Evolutionary conservation across 768 basidiomycete genomes (phyloP), one percentile per base, ranked within the genome.

Genomic region (Holtermannia corniformis): DNA sequence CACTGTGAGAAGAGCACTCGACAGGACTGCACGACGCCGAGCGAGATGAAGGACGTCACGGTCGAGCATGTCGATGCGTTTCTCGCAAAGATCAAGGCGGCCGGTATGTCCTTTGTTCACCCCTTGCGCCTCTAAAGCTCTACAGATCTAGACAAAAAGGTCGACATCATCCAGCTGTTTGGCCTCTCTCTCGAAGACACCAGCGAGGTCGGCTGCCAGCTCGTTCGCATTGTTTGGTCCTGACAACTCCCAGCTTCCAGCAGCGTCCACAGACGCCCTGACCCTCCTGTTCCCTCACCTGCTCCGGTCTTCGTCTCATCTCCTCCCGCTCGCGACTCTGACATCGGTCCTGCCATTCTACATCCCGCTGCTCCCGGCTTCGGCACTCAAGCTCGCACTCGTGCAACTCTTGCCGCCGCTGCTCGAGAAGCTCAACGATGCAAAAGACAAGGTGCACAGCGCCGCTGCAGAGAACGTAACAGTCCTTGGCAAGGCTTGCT

Each of bases 81-180:
- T 37, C 56, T 72, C 40, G 43, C 13, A 5, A 61, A 62, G 50
- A 46, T 72, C n/a, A 64, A 62, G 40, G 47, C 52, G 23, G 62
- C 64, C 1, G 65, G 63, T 63, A 45, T 41, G 52, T 27, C 22
- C 13, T 46, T 48, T 26, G 44, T 52, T 19, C 22, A 48, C 1
- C 27, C 50, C 21, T 42, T 55, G 23, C 5, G 47, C 19, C 20
- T 12, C 5, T 51, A 28, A 40, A n/a, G 46, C 26, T 26, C 4
- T 28, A 21, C 25, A 70, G 68, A 67, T 40, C 40, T 56, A 3
- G 63, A 64, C 51, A 65, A 64, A 52, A 71, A 68, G 47, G 62
- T 69, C 5, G 70, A 71, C 56, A 60, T 65, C 42, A 57, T 71
- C 19, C 70, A 71, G 37, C 54, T 65, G 28, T 69, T 71, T 32